Evolutionary conservation across 2,329 filamentous ascomycete species (phyloP), one percentile per base, ranked within the genome.

Genomic region (Paraphaeosphaeria sporulosa): DNA sequence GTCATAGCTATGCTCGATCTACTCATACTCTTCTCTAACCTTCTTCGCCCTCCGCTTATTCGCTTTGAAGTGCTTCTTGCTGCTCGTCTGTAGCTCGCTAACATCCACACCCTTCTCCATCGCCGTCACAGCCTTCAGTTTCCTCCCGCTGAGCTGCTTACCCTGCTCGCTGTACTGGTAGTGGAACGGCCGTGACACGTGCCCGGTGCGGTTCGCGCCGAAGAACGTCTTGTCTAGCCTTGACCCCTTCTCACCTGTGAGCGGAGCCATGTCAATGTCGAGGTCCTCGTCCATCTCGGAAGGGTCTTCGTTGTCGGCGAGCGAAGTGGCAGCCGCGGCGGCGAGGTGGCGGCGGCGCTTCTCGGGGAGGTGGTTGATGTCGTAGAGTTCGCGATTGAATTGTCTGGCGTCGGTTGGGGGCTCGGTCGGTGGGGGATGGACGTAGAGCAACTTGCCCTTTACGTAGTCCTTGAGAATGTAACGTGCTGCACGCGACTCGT

Each of bases 391-490:
- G 52, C 84, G 83, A 80, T 99, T 99, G 84, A 98, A 99, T 56
- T 90, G 87, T 51, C 82, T 81, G 0, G 87, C 82, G 68, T 97
- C 91, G 42, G 90, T 87, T 2, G 82, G 78, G 7, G 83, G 81
- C 32, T 89, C 85, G 4, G 81, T 81, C 0, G 94, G 94, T 0
- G 95, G 95, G 4, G 95, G 94, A 71, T 94, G 90, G 67, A 93
- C 95, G 81, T 90, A 98, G 6, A 98, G 86, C 0, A 99, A 86
- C 80, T 97, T 98, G 64, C 95, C 95, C 75, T 90, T 96, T 68
- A 99, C 95, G 73, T 98, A 99, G 80, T 99, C 95, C 77, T 99
- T 99, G 27, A 99, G 86, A 17, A 99, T 85, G 68, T 92, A 91
- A 55, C 95, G 87, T 4, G 94, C 93, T 7, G 95, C 95, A 69